Percentiles rank a stretch among this genome's conserved stretches.
These are phyloP conservation scores for Rhodotorula sp. DNA, from an alignment of 1,284 basidiomycete genomes.

Conservation along the genomic window DNA sequence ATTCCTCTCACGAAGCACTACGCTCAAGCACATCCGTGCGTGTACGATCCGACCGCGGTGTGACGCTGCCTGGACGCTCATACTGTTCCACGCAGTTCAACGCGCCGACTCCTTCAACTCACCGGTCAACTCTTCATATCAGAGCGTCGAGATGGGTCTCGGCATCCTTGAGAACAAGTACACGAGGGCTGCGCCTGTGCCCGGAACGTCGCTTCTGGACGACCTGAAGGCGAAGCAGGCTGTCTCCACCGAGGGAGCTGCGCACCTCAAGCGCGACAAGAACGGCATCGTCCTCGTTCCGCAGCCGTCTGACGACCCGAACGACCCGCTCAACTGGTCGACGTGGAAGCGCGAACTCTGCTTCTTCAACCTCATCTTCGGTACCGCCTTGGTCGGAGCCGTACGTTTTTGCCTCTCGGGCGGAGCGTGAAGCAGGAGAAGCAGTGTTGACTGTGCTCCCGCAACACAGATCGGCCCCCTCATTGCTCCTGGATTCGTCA, in stretches of 20 bases:
- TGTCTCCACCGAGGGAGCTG: no score
- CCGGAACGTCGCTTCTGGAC: conserved; percentile 11
- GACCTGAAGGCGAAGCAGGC: background rate
- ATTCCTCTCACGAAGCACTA: no score
- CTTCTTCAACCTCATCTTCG: conserved; percentile 52
- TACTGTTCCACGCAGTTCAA: background rate
- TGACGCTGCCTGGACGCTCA: no score
- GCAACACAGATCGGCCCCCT: conserved; percentile 53
- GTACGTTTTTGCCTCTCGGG: background rate
- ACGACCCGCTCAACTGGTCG: conserved; percentile 12
- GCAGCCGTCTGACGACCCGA: conserved; percentile 6
- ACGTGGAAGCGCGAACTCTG: conserved; percentile 45
- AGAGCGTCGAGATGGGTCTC: background rate
- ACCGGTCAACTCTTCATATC: background rate
- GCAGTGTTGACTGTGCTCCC: conserved; percentile 49
- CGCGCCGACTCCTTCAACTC: background rate
- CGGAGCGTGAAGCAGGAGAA: conserved; percentile 32
- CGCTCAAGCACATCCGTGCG: no score
- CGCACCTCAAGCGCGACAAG: conserved; percentile 14
- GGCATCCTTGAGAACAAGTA: background rate
- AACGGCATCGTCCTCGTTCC: conserved; percentile 15
- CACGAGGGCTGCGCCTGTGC: background rate
- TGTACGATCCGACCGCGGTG: no score
- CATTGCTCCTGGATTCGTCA: conserved; percentile 55
- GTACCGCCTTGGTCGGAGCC: background rate